Evolutionary conservation across 148 eudicot genomes (phyloP), one percentile per base, ranked within the genome.

Genomic region (Silene latifolia): DNA sequence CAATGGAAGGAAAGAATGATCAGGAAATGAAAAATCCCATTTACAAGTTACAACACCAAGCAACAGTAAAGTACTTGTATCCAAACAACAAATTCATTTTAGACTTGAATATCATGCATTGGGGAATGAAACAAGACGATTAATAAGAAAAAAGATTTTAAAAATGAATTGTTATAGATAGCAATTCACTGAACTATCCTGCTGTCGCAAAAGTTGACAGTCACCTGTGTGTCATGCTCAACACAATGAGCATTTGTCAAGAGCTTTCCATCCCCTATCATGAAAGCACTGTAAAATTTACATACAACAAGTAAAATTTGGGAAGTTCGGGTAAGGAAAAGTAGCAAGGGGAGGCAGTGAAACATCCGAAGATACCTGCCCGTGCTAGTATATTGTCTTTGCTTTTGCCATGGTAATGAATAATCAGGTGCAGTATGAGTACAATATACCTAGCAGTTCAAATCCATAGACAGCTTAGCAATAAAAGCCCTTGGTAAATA

Each of bases 181-280:
- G 4, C 20, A 46, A 29, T 21, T 17, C 35, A 44, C 0, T 23
- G 35, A 42, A 56, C 48, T n/a, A 20, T 8, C 19, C 21, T 15
- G 9, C 17, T 9, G 62, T 58, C 72, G 66, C 23, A 76, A 18
- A 69, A 39, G 39, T 65, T 15, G 48, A 71, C 57, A 42, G 74
- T 78, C 85, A 90, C 98, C 92, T 91, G 98, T 59, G 98, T 94
- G 68, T 83, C 78, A 86, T 94, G 87, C 79, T 94, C 97, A 79
- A 94, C 97, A 80, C 98, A 94, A 79, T 94, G 98, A 23, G 98
- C 98, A 86, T 94, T 94, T 44, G 98, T 94, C 88, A 94, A 87
- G 67, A 94, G 98, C 81, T 87, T 94, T 66, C 97, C 92, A 69
- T 92, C 96, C 72, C 98, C 98, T 66, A 94, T 91, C 93, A 94